Base-by-base conservation (phyloP, 1,139 yeast genomes). In the Pichia sp. region DNA sequence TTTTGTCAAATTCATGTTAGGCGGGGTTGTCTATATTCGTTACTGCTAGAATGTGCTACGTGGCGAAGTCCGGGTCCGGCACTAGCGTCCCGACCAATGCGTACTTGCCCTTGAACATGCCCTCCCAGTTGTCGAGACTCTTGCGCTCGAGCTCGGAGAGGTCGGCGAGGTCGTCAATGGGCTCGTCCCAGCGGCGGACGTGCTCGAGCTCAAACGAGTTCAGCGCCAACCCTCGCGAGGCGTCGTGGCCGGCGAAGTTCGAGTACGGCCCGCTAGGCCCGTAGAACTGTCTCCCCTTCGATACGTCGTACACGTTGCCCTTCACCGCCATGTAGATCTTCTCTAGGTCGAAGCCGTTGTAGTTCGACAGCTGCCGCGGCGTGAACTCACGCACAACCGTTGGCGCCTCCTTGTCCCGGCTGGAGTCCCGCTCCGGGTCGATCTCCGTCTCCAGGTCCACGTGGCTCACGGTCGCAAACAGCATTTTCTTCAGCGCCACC, bases 201-300 rank as follows among this genome's bases (percentile, higher is more conserved):
- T 77, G 74, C 2, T 71, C 71, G 54, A 53, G 23, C 52, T 93
- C 98, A 72, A 93, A 93, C 38, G 96, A 87, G 70, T 92, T 93
- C 65, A 81, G 76, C 1, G 98, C 97, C 59, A 93, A 78, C 0
- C 99, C 99, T 61, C 99, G 76, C 2, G 96, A 87, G 2, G 99
- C 98, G 72, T 93, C 99, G 62, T 90, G 86, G 3, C 99, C 99
- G 1, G 98, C 98, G 75, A 93, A 93, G 67, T 90, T 90, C 55
- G 87, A 85, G 70, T 93, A 93, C 0, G 98, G 96, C 0, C 98
- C 97, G 26, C 95, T 90, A 3, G 99, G 99, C 0, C 99, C 99
- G 67, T 95, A 93, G 68, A 93, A 93, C 52, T 82, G 79, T 59
- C 90, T 81, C 0, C 97, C 96, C 29, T 78, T 76, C 10, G 89